Evolutionary conservation across 2,329 filamentous ascomycete genomes (phyloP).

Genomic region (Cercospora sesami): DNA sequence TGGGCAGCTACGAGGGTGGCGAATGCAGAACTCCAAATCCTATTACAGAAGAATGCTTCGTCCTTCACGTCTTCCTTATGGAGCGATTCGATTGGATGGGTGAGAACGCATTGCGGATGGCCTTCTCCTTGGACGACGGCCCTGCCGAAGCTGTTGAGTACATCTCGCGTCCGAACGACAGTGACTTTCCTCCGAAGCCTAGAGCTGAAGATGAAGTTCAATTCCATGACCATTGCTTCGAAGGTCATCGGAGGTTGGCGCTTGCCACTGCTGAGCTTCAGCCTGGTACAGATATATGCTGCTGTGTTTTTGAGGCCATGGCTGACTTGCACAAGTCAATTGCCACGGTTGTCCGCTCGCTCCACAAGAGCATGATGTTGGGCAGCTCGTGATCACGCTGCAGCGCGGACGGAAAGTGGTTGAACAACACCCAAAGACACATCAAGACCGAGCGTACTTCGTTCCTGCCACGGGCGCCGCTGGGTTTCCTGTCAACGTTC

Average conservation of each 20-base stretch:
- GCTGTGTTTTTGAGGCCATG: neutral
- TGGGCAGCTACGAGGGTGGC: neutral
- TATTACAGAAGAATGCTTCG: constrained; percentile 9
- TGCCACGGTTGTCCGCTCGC: constrained; percentile 10
- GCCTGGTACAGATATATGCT: constrained; percentile 1
- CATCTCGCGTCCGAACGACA: neutral
- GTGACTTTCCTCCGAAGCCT: neutral
- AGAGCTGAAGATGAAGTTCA: neutral
- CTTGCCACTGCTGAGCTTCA: constrained; percentile 6
- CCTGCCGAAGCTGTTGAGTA: neutral
- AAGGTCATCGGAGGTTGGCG: constrained; percentile 9
- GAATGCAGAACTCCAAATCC: neutral
- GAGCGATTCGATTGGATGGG: constrained; percentile 22
- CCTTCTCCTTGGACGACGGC: constrained; percentile 10
- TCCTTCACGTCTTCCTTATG: constrained; percentile 13
- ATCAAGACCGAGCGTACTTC: constrained; percentile 2
- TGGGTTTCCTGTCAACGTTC: constrained; percentile 1
- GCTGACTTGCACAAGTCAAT: constrained; percentile 10
- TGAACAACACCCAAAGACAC: neutral
- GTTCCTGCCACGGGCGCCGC: constrained; percentile 7
- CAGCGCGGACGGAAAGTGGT: constrained; percentile 8
- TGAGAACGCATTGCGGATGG: neutral
- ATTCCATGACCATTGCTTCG: constrained; percentile 12
- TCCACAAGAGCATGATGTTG: constrained; percentile 5
- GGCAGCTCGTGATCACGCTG: constrained; percentile 12